Conservation (phyloP, 768 basidiomycete species). For the Rhodotorula toruloides region DNA sequence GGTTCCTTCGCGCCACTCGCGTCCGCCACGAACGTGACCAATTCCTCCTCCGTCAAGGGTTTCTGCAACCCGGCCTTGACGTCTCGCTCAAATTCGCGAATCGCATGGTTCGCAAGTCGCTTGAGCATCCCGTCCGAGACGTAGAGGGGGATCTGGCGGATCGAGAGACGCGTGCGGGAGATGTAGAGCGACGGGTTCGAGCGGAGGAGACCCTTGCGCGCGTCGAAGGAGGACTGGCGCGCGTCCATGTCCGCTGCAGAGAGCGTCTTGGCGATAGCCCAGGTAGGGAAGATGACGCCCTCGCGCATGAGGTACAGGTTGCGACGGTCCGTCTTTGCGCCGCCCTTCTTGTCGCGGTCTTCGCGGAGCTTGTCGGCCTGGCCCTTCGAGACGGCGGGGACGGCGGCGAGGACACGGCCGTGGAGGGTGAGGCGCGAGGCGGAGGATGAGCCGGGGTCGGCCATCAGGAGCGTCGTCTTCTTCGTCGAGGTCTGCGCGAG, state of each 20-base stretch:
- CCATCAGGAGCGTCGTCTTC: conserved; percentile 81
- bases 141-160: conserved; percentile 86
- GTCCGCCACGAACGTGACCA: conserved; percentile 49
- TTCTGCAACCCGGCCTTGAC: conserved; percentile 60
- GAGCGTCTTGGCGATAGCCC: conserved; percentile 68
- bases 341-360: conserved; percentile 66
- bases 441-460: conserved; percentile 80
- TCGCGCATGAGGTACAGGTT: conserved; percentile 93
- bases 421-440: conserved; percentile 81
- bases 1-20: conserved; percentile 42
- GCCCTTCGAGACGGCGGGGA: conserved; percentile 82
- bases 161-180: conserved; percentile 85
- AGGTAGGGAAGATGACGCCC: conserved; percentile 90
- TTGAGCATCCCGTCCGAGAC: conserved; percentile 85
- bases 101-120: conserved; percentile 74
- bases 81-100: conserved; percentile 72
- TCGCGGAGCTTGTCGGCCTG: conserved; percentile 82
- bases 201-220: conserved; percentile 73
- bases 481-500: conserved; percentile 31
- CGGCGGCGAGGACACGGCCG: conserved; percentile 85
- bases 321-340: conserved; percentile 87
- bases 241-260: conserved; percentile 73
- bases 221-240: conserved; percentile 76
- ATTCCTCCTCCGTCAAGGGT: conserved; percentile 68
- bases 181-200: conserved; percentile 91